Conservation (phyloP, 352 stramenopile species). For the Pythium sukuiense region DNA sequence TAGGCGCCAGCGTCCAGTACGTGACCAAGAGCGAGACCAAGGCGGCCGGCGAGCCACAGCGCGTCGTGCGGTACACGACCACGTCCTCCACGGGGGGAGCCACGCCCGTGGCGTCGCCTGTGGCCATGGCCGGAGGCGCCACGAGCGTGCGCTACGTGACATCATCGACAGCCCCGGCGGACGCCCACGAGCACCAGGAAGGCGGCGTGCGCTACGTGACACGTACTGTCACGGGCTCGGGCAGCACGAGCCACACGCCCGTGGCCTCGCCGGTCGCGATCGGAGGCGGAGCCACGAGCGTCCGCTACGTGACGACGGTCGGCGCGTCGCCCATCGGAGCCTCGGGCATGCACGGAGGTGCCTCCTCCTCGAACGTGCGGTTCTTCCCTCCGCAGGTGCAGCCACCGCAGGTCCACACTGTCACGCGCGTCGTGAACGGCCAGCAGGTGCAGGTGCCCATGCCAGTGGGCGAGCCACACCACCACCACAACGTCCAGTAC, state of each 20-base stretch:
- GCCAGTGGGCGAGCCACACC: constrained; percentile 4
- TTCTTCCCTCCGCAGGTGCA: constrained; percentile 16
- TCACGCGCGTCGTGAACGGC: constrained; percentile 19
- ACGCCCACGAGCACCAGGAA: background rate
- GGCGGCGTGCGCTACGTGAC: background rate
- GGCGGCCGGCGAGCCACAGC: background rate
- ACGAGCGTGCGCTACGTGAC: constrained; percentile 3
- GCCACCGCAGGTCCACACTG: constrained; percentile 14
- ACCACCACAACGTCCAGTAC: constrained; percentile 20
- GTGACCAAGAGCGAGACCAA: constrained; percentile 12
- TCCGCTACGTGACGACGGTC: background rate
- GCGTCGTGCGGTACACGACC: constrained; percentile 10
- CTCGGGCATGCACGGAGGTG: background rate
- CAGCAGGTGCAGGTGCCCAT: constrained; percentile 20
- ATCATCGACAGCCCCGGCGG: background rate
- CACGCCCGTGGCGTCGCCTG: constrained; percentile 1
- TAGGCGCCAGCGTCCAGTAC: constrained; percentile 6
- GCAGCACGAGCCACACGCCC: background rate
- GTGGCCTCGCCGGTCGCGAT: background rate
- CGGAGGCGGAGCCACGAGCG: background rate
- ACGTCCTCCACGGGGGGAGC: background rate
- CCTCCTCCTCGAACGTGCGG: constrained; percentile 1
- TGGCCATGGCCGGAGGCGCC: background rate
- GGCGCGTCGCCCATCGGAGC: background rate
- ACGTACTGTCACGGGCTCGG: background rate